Evolutionary conservation across 2,329 filamentous ascomycete genomes (phyloP), one percentile per base, ranked within the genome.

Genomic region (Penicillium capsulatum): DNA sequence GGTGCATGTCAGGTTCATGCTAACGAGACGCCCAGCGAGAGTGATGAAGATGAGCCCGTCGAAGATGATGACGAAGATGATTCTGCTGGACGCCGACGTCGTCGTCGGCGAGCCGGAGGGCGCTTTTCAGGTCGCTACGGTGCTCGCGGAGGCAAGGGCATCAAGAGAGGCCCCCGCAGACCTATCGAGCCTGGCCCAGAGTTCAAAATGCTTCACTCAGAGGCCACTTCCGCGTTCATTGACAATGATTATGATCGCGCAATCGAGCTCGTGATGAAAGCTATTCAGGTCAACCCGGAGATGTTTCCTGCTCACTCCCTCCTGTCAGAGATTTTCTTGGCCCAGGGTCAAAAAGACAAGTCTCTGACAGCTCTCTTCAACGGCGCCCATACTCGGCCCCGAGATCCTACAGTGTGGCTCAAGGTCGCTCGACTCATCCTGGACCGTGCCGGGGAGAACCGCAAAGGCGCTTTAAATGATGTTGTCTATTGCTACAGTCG

Each of bases 271-370:
- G 65, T 71, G 27, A 66, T 68, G 40, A 61, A 69, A 44, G 76
- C 76, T 7, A 71, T 80, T 20, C 65, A 71, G 28, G 62, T 69
- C 19, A 82, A 83, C 50, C 79, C 79, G 0, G 79, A 82, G 56
- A 76, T 82, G 48, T 81, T 77, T 56, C 69, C 72, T 17, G 76
- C 79, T 10, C 77, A 83, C 63, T 76, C 72, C 36, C 64, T 82
- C 14, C 64, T 81, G 6, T 79, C 78, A 0, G 75, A 82, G 45
- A 76, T 80, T 35, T 73, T 79, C 36, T 59, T 74, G 7, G 69
- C 70, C 9, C 70, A 73, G 56, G 77, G 75, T n/a, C 70, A 78
- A 31, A 69, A 74, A 24, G 69, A 75, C 37, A 77, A 78, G 46
- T 73, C 77, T 1, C 59, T 81, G 26, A 68, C 71, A 29, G 76